Base-by-base conservation (phyloP, 352 stramenopile genomes). In the Pythium plurisporium region DNA sequence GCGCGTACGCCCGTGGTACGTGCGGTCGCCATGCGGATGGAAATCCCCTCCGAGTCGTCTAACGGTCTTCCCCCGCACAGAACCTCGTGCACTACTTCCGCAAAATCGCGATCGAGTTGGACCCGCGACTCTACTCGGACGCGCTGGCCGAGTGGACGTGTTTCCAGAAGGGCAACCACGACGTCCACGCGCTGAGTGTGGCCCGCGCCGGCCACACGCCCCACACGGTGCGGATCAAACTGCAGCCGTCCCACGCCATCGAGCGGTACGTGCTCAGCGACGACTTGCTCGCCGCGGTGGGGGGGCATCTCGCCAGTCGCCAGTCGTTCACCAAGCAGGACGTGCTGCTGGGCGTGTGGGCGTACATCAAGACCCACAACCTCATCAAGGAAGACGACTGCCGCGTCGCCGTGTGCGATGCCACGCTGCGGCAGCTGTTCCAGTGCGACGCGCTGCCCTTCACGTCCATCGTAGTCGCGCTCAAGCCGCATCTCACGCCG, bases 311-410 rank as follows among this genome's bases (percentile, higher is more conserved):
- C 37, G 23, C 67, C 9, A 42, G 65, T 8, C 64, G 74, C n/a
- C 72, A 72, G 43, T 69, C 81, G 17, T 79, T 73, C 55, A 85
- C 69, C 31, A 91, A 89, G 65, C 73, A 81, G 30, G 73, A 83
- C 62, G 86, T 91, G 36, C 59, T 91, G 47, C 69, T 91, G 71
- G 81, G 74, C 11, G 74, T 71, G 49, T 91, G 81, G 81, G 71
- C 87, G 58, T 91, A 89, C 66, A 85, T 89, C 62, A 89, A 91
- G 56, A 62, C 69, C 41, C 65, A 62, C 26, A 84, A 89, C 46
- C 69, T 89, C 27, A 89, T 91, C 67, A 89, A 91, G 53, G 73
- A 80, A n/a, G 81, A 91, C 54, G 81, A 91, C 65, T 91, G 78
- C 47, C 76, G 81, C 20, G 75, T 91, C 26, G 75, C 86, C 30